Evolutionary conservation across 2,329 filamentous ascomycete genomes (phyloP), one percentile per base, ranked within the genome.

Genomic region (Colletotrichum kahawae): DNA sequence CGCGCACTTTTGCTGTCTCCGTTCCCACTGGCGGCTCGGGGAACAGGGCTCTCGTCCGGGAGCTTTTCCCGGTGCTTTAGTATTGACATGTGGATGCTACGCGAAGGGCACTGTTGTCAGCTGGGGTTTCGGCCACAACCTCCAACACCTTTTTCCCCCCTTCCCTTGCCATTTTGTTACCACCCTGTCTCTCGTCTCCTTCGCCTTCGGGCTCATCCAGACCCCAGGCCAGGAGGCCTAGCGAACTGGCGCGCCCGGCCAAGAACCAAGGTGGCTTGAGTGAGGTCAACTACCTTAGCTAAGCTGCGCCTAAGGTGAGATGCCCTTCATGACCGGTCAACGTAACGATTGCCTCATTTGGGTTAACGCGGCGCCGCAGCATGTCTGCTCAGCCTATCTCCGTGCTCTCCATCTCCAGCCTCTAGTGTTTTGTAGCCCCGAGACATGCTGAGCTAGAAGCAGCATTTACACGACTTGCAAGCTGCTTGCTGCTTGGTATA

Each of bases 331-430:
- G n/a, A 29, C 43, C 29, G 56, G 56, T 60, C 60, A 65, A 74
- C 71, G 71, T 70, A 74, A 74, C 71, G 43, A 74, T 74, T 74
- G 57, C 71, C 71, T 70, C 71, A 65, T 74, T 74, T n/a, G 71
- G 71, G 18, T 24, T 65, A 65, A 74, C 43, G 21, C 31, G 59
- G 31, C 62, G 60, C 60, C 29, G 59, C 67, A 56, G 62, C 71
- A 59, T 10, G 29, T 43, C 66, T 34, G 33, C 38, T 51, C 59
- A 57, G 66, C 16, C n/a, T 54, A 57, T 34, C 59, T 70, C 57
- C 27, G 66, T 27, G 14, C 36, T 59, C 34, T 24, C 33, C 18
- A 43, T 34, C 29, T 62, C 29, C n/a, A 48, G 64, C n/a, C 43
- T 54, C 64, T 29, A 51, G 43, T 21, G 29, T 31, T 31, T 66